A percentile compares a stretch with the other conserved stretches of the same genome.
Conservation (phyloP, 495 filamentous ascomycete genomes). For the Apodospora peruviana region DNA sequence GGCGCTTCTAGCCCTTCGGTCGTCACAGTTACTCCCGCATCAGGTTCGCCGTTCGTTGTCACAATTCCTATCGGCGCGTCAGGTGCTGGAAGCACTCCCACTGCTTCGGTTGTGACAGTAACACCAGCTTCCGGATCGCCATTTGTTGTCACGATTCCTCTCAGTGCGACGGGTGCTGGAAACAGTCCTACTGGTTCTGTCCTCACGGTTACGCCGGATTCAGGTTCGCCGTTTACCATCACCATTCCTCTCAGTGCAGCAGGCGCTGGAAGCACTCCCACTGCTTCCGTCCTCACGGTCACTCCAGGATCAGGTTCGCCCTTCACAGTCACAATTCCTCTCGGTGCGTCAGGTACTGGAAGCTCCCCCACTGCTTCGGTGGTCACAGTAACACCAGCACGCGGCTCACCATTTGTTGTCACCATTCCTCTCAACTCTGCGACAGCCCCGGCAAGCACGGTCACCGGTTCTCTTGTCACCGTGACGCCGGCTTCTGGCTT, state of each 20-base stretch:
- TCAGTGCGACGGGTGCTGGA: neutral
- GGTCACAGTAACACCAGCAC: neutral
- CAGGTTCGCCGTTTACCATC: neutral
- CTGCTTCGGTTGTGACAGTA: neutral
- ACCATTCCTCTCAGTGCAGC: neutral
- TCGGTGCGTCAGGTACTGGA: neutral
- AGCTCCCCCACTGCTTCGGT: neutral
- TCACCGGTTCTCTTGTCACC: no score
- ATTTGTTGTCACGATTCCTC: constrained; percentile 3
- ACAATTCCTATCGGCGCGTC: constrained; percentile 1
- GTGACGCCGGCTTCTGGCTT: neutral
- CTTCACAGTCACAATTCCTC: neutral
- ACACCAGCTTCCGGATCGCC: neutral
- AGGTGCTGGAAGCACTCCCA: neutral
- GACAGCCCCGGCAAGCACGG: neutral
- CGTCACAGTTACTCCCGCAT: neutral
- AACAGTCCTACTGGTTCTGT: neutral
- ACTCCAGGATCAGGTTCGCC: neutral
- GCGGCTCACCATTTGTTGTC: neutral
- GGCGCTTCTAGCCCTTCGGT: neutral
- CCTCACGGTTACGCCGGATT: neutral
- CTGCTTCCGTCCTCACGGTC: neutral
- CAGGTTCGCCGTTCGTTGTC: neutral
- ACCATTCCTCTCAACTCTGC: neutral
- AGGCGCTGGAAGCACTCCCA: neutral